Conservation (phyloP, 176 grass and related monocot genomes). For the Juncus inflexus region DNA sequence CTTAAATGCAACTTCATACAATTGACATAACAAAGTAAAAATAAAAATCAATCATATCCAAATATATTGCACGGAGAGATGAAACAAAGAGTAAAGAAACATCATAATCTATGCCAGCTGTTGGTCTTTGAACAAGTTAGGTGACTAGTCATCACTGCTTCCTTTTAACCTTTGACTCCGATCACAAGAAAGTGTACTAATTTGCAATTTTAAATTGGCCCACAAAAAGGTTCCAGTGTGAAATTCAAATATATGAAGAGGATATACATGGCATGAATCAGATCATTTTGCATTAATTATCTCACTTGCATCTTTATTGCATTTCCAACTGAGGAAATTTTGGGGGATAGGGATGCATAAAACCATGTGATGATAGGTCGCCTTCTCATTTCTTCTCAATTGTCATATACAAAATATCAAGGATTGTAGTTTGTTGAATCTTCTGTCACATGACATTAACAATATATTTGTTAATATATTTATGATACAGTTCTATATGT, state of each 20-base stretch:
- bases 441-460: too few species aligned
- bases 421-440: too few species aligned
- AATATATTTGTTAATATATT: too few species aligned
- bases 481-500: too few species aligned
- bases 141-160: conserved; percentile 8
- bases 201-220: conserved; percentile 1
- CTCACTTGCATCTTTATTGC: neutral
- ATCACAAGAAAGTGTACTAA: neutral
- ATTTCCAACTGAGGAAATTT: neutral
- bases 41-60: conserved; percentile 4
- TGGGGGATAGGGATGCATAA: conserved; percentile 7
- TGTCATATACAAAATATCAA: conserved; percentile 14
- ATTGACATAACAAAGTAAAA: neutral
- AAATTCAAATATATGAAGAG: too few species aligned
- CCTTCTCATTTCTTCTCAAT: conserved; percentile 26
- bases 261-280: too few species aligned
- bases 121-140: conserved; percentile 20
- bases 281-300: too few species aligned
- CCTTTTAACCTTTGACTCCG: neutral
- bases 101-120: conserved; percentile 2
- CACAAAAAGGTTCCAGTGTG: neutral
- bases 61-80: neutral
- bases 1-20: conserved; percentile 2
- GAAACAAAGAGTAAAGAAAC: conserved; percentile 10
- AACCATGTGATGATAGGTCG: conserved; percentile 27